Conservation (phyloP, 768 basidiomycete genomes). For the Cytidiella melzeri region DNA sequence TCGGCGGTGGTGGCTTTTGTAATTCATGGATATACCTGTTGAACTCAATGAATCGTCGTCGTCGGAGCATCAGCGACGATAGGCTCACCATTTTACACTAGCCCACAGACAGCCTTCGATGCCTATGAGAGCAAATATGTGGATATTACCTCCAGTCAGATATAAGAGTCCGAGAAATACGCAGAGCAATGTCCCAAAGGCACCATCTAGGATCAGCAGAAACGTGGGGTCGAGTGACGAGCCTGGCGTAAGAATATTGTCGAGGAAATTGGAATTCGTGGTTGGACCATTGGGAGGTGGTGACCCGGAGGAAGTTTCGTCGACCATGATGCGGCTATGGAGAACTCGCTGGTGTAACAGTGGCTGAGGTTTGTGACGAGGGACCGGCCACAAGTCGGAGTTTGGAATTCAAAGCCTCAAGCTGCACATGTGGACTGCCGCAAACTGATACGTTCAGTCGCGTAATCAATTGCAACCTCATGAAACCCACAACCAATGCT, state of each 20-base stretch:
- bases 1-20: conserved; percentile 6
- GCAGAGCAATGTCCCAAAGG: conserved; percentile 51
- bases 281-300: too few relatives aligned
- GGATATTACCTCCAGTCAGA: conserved; percentile 58
- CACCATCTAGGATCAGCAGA: conserved; percentile 54
- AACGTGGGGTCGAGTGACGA: conserved; percentile 72
- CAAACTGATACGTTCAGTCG: too few relatives aligned
- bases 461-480: too few relatives aligned
- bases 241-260: conserved; percentile 62
- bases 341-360: too few relatives aligned
- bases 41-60: conserved; percentile 3
- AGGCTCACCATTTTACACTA: conserved; percentile 78
- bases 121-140: conserved; percentile 58
- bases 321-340: too few relatives aligned
- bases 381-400: too few relatives aligned
- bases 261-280: too few relatives aligned
- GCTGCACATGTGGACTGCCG: too few relatives aligned
- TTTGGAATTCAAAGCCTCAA: too few relatives aligned
- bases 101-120: conserved; percentile 71
- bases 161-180: conserved; percentile 55
- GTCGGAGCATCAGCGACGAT: conserved; percentile 9
- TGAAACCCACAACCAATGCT: too few relatives aligned
- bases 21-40: conserved; percentile 25
- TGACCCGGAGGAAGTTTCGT: too few relatives aligned
- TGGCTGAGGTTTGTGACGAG: too few relatives aligned